Evolutionary conservation across 2,329 filamentous ascomycete genomes (phyloP).

Genomic region (Penicillium sp.): DNA sequence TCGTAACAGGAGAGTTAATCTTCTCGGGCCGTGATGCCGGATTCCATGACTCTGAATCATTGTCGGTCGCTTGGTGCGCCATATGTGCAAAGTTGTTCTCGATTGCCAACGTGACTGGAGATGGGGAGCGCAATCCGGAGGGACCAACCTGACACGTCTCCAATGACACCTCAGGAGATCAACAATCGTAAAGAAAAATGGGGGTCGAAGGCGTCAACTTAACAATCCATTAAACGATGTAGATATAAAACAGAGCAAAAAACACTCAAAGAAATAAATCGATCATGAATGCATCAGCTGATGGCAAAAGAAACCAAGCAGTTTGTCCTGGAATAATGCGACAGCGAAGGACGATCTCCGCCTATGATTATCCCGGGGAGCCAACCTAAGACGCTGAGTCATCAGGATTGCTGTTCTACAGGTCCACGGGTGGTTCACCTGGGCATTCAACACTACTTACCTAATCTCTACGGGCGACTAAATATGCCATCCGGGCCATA

Average conservation of each 20-base stretch:
- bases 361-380: background rate
- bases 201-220: constrained; percentile 6
- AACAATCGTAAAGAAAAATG: constrained; percentile 20
- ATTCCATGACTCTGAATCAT: constrained; percentile 50
- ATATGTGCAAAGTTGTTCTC: constrained; percentile 18
- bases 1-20: constrained; percentile 15
- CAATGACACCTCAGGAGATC: constrained; percentile 24
- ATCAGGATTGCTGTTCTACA: background rate
- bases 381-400: constrained; percentile 1
- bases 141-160: constrained; percentile 31
- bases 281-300: constrained; percentile 9
- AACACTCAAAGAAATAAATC: constrained; percentile 11
- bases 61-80: constrained; percentile 19
- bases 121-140: constrained; percentile 11
- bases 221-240: constrained; percentile 19
- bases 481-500: no score
- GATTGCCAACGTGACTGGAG: constrained; percentile 10
- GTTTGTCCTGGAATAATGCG: constrained; percentile 4
- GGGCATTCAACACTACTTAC: no score
- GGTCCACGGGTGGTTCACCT: no score
- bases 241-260: constrained; percentile 1
- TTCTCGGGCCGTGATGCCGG: constrained; percentile 52
- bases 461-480: no score
- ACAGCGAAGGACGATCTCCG: background rate
- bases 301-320: constrained; percentile 4